Base-by-base conservation (phyloP, 2,329 filamentous ascomycete species). In the Alternaria postmessia region DNA sequence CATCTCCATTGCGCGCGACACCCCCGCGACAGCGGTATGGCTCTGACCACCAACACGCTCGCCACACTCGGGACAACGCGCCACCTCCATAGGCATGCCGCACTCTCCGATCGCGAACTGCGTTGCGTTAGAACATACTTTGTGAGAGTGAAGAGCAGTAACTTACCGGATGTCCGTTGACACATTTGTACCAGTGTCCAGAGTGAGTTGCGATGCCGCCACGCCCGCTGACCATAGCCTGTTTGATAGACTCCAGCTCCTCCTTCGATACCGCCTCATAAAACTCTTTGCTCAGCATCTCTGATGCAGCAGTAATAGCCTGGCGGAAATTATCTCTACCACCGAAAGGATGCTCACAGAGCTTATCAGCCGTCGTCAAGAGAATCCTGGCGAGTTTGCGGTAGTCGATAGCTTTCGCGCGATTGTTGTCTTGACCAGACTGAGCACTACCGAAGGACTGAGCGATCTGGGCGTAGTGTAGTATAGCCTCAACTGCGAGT, bases 101-200 rank as follows among this genome's bases (percentile, higher is more conserved):
- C 88, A 90, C 61, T 91, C 86, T 1, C 88, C 88, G 32, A 91
- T 82, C 0, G 87, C 86, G 64, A 91, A 84, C 64, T 73, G 24
- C 30, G 2, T 14, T 38, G 5, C 11, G 43, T 69, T 48, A 69
- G 58, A 7, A 43, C 9, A 12, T 20, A 11, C 14, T 7, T 12
- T n/a, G 3, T 5, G 3, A n/a, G 14, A 20, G 12, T 14, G 11
- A 3, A 30, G 5, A 38, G n/a, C n/a, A 18, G 2, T 24, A 8
- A 51, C 69, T 59, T 72, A 80, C 79, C 2, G 85, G 84, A 69
- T 89, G 86, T 2, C 83, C 82, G 58, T 87, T 87, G 24, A 64
- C 73, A 62, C 86, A 89, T 0, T 76, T 80, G 71, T 89, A 90
- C 88, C 87, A 90, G 63, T 89, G 86, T 0, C 88, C 88, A 0